Base-by-base conservation (phyloP, 106 monocot genomes). In the Narthecium ossifragum region DNA sequence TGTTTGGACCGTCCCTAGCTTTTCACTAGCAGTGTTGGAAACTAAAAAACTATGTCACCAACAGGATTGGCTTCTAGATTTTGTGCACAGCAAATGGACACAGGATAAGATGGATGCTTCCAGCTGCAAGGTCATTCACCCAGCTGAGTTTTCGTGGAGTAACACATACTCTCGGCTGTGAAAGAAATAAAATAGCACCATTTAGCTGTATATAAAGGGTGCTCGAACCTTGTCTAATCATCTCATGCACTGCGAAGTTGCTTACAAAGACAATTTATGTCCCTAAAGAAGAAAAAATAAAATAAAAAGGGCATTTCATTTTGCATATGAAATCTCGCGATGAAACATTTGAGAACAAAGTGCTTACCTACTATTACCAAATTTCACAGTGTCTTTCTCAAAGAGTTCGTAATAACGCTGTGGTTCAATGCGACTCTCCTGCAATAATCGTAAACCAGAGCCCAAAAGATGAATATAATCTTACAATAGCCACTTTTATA, bases 351-450 rank as follows among this genome's bases (percentile, higher is more conserved):
- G 36, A 47, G 13, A 38, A 38, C 40, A 11, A 46, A 28, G 30
- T 15, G 26, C 80, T 59, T 90, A 90, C 96, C 96, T 90, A 73
- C 96, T 90, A 70, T 96, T 90, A 68, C 96, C 96, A 75, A 96
- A 96, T 64, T 70, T 90, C 62, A 96, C 81, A 26, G 86, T 90
- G 70, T 90, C 96, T 69, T 90, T 96, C 56, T 96, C 90, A 53
- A 90, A 66, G 55, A 96, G 83, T 74, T 90, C 96, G 69, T 96
- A 96, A 66, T 96, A 96, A 46, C 96, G 80, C 30, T 90, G 90
- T 53, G 90, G 60, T 61, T 96, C 96, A 63, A 90, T 62, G 52
- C 76, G 90, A 57, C 77, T 86, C 46, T 84, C 92, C 92, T 92
- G 76, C 68, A 82, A 29, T 34, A n/a, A n/a, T n/a, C n/a, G n/a